A percentile compares a stretch with the other conserved stretches of the same genome.
Evolutionary conservation across 2,329 filamentous ascomycete genomes (phyloP).

Genomic region (Ampelomyces quisqualis): DNA sequence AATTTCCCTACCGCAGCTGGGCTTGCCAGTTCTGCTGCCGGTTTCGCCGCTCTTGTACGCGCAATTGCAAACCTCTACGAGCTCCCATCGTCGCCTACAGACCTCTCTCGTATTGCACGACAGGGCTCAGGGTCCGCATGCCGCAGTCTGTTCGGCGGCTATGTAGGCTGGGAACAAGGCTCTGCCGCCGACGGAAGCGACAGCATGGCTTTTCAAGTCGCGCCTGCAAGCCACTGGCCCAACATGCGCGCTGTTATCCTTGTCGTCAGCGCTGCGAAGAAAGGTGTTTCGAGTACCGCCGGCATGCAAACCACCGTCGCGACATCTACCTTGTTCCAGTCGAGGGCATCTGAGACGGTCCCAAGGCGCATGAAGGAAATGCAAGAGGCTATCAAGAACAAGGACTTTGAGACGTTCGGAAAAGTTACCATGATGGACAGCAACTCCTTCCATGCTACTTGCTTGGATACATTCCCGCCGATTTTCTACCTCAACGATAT

Average conservation of each 20-base stretch:
- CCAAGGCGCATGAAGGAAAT: constrained; percentile 81
- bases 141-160: constrained; percentile 88
- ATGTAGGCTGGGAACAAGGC: constrained; percentile 92
- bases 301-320: constrained; percentile 97
- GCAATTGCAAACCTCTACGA: constrained; percentile 91
- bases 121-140: constrained; percentile 96
- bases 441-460: constrained; percentile 95
- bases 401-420: constrained; percentile 84
- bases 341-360: constrained; percentile 73
- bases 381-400: constrained; percentile 74
- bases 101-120: constrained; percentile 84
- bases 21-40: constrained; percentile 67
- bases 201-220: constrained; percentile 84
- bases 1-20: constrained; percentile 98
- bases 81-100: constrained; percentile 75
- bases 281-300: constrained; percentile 86
- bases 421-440: constrained; percentile 94
- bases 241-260: constrained; percentile 90
- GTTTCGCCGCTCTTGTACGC: constrained; percentile 68
- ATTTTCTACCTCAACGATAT: constrained; percentile 99
- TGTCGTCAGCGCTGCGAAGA: constrained; percentile 90
- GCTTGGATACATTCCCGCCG: constrained; percentile 91
- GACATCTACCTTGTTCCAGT: constrained; percentile 83
- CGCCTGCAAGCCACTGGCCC: constrained; percentile 88
- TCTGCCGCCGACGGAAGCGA: constrained; percentile 75